Percentiles rank a stretch among this genome's conserved stretches.
These are phyloP conservation scores for Poa pratensis DNA, from an alignment of 176 grass and related monocot species.

Conservation along the genomic window DNA sequence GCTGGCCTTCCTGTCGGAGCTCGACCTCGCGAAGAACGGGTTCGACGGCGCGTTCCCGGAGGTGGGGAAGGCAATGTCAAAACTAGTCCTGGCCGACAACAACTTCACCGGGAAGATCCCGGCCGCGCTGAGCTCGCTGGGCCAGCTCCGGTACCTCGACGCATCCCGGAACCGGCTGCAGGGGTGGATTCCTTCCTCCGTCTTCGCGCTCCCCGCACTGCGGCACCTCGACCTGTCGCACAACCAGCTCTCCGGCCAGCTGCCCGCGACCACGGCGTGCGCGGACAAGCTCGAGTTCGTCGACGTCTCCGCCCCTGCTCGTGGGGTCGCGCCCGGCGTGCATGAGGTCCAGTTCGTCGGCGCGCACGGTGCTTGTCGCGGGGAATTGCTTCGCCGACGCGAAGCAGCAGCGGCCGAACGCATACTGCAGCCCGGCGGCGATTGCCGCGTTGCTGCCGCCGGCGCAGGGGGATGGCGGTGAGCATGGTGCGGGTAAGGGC, in stretches of 20 bases:
- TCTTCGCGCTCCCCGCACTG: conserved; percentile 76
- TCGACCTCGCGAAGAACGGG: conserved; percentile 65
- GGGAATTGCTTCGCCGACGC: conserved; percentile 79
- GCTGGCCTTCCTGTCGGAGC: conserved; percentile 59
- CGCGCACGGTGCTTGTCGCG: conserved; percentile 55
- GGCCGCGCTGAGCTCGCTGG: conserved; percentile 34
- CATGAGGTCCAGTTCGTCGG: conserved; percentile 58
- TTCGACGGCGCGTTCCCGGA: conserved; percentile 67
- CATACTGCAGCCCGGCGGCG: conserved; percentile 72
- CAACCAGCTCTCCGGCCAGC: conserved; percentile 67
- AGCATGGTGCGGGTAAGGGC: conserved; percentile 39
- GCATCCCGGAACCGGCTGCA: conserved; percentile 60
- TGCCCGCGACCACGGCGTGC: conserved; percentile 56
- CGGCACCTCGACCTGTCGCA: conserved; percentile 66
- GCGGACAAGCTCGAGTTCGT: conserved; percentile 54
- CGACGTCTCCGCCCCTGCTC: conserved; percentile 74
- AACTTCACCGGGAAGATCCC: conserved; percentile 63
- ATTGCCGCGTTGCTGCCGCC: conserved; percentile 75
- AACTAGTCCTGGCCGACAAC: conserved; percentile 57
- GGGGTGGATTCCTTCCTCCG: conserved; percentile 64
- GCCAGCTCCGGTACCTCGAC: conserved; percentile 65
- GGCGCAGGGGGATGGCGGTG: conserved; percentile 31
- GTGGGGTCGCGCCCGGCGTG: conserved; percentile 69
- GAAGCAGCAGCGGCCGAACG: conserved; percentile 56
- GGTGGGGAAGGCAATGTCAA: conserved; percentile 45